Evolutionary conservation across 306 rosid genomes (phyloP).

Genomic region (Pachyrhizus erosus): DNA sequence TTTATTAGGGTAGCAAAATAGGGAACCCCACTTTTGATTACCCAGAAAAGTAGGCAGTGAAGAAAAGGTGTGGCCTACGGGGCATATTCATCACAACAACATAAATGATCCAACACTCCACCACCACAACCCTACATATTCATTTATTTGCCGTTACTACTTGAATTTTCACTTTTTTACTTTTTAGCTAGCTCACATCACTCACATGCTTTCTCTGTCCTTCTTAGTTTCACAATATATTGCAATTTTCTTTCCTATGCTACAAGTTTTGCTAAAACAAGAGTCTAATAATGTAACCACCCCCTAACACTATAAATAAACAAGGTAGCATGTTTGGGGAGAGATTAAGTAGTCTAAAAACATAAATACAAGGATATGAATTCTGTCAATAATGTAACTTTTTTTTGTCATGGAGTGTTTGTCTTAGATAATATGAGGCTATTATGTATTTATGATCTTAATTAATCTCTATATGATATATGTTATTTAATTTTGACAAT

Average conservation of each 20-base stretch:
- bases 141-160: constrained; percentile 54
- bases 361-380: neutral
- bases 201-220: constrained; percentile 40
- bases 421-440: neutral
- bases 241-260: constrained; percentile 11
- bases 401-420: neutral
- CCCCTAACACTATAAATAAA: constrained; percentile 1
- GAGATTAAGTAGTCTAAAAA: neutral
- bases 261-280: constrained; percentile 15
- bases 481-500: no score
- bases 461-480: no score
- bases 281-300: constrained; percentile 30
- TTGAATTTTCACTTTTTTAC: constrained; percentile 42
- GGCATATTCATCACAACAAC: constrained; percentile 48
- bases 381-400: neutral
- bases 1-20: constrained; percentile 27
- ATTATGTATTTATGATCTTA: no score
- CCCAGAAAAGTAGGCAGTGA: constrained; percentile 48
- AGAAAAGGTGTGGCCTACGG: constrained; percentile 42
- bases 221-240: neutral
- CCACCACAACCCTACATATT: constrained; percentile 45
- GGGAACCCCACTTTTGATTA: constrained; percentile 42
- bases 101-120: constrained; percentile 59
- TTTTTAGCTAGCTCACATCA: constrained; percentile 29
- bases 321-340: no score